Evolutionary conservation across 1,284 basidiomycete species (phyloP), one percentile per base, ranked within the genome.

Genomic region (Papiliotrema laurentii): DNA sequence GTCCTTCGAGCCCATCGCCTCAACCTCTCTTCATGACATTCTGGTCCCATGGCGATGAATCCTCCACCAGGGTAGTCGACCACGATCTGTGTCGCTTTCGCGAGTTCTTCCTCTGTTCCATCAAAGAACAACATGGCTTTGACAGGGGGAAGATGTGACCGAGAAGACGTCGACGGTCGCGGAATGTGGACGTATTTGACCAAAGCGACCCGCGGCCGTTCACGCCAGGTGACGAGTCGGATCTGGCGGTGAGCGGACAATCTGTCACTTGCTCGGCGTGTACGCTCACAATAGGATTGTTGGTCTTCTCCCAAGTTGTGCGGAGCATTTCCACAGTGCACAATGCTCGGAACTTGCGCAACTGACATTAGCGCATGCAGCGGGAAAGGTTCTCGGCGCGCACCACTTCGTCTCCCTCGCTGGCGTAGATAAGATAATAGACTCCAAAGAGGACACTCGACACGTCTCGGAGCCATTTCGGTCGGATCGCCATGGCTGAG

Each of bases 281-380:
- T n/a, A 4, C n/a, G 25, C 80, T 55, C 61, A 88, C 87, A 75
- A 91, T 89, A 51, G 92, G 93, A 73, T 97, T 96, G 9, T 80
- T 81, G 0, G 90, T 89, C 78, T 98, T 98, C 73, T 97, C 90
- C 94, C 94, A 97, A 7, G 91, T 97, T 10, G 81, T 79, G 9
- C 94, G 82, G 34, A 98, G 81, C 86, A 97, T 92, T 72, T 97
- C 93, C 25, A 97, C 84, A 0, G 92, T 97, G 49, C 91, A 92
- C 1, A 94, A 83, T 22, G 92, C 91, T 59, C 94, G 80, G 68
- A 87, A 96, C 54, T 85, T 82, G 51, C 92, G 83, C 42, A 98
- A 80, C 90, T 97, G 68, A 21, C 50, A 25, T 43, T 27, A 43
- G 27, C 44, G 45, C 33, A 25, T 33, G 22, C 33, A 24, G 21